These are phyloP conservation scores for Monosporascus sp. DNA, from an alignment of 2,329 filamentous ascomycete genomes.

Conservation along the genomic window DNA sequence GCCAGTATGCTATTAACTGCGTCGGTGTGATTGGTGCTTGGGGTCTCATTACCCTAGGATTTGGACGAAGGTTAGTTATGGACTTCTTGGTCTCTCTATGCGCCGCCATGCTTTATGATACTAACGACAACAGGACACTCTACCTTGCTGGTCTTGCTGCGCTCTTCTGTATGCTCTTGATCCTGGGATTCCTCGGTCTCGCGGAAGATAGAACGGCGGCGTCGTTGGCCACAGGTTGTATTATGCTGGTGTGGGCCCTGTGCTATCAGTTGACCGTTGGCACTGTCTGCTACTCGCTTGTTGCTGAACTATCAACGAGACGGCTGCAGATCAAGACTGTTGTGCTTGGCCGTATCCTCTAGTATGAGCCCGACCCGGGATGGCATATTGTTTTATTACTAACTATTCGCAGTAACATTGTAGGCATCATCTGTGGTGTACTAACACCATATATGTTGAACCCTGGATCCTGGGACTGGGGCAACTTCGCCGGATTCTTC, in stretches of 20 bases:
- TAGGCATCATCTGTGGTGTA: slow-evolving; percentile 75
- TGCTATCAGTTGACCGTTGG: slow-evolving; percentile 85
- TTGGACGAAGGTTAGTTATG: slow-evolving; percentile 58
- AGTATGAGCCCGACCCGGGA: slow-evolving; percentile 36
- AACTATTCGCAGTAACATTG: slow-evolving; percentile 56
- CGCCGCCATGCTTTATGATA: slow-evolving; percentile 24
- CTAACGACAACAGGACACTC: slow-evolving; percentile 35
- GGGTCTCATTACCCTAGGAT: slow-evolving; percentile 69
- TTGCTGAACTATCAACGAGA: slow-evolving; percentile 77
- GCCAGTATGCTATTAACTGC: slow-evolving; percentile 69
- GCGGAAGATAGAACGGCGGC: slow-evolving; percentile 60
- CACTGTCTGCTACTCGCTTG: slow-evolving; percentile 84
- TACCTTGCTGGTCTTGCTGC: slow-evolving; percentile 72
- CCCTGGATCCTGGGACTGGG: slow-evolving; percentile 80
- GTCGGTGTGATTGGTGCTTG: slow-evolving; percentile 77
- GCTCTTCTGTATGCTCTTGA: slow-evolving; percentile 70
- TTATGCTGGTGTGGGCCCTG: slow-evolving; percentile 80
- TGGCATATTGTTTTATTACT: background rate
- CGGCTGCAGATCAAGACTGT: slow-evolving; percentile 89
- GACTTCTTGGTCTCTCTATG: background rate
- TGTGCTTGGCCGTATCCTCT: slow-evolving; percentile 75
- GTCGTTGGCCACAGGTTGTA: slow-evolving; percentile 73
- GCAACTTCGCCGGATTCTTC: slow-evolving; percentile 84
- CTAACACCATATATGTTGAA: slow-evolving; percentile 93
- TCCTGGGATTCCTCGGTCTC: slow-evolving; percentile 79